Conservation (phyloP, 2,329 filamentous ascomycete species). For the Xylaria sp. region DNA sequence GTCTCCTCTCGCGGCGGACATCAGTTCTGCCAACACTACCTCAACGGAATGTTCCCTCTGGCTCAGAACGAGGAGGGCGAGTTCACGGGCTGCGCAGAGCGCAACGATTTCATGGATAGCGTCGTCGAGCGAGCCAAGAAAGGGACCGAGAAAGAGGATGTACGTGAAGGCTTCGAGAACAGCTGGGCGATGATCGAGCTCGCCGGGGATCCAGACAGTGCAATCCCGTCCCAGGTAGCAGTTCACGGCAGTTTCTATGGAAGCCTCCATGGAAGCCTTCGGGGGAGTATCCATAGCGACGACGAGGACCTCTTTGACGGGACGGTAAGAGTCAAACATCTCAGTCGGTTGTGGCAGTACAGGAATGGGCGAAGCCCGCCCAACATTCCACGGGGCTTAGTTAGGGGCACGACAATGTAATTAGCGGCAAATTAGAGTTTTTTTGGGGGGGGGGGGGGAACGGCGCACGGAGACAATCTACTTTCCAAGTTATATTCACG, state of each 20-base stretch:
- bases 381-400: conserved; percentile 47
- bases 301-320: conserved; percentile 39
- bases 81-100: conserved; percentile 51
- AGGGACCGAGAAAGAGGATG: conserved; percentile 50
- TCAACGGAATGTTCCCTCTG: conserved; percentile 66
- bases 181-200: conserved; percentile 50
- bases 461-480: neutral
- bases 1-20: conserved; percentile 58
- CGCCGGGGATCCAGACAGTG: conserved; percentile 26
- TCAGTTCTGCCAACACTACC: conserved; percentile 65
- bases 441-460: too few relatives aligned
- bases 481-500: neutral
- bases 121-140: conserved; percentile 53
- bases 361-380: conserved; percentile 62
- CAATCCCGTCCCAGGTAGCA: conserved; percentile 40
- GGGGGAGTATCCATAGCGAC: conserved; percentile 41
- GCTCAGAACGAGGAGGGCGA: conserved; percentile 48
- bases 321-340: conserved; percentile 60
- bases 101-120: conserved; percentile 67
- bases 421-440: neutral
- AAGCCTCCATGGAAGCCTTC: conserved; percentile 39
- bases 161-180: conserved; percentile 54
- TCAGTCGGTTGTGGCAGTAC: conserved; percentile 68
- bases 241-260: conserved; percentile 47
- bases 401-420: conserved; percentile 38